phyloP scores from a whole-genome alignment of 208 protist genomes.

The Trichomonas tenax region DNA sequence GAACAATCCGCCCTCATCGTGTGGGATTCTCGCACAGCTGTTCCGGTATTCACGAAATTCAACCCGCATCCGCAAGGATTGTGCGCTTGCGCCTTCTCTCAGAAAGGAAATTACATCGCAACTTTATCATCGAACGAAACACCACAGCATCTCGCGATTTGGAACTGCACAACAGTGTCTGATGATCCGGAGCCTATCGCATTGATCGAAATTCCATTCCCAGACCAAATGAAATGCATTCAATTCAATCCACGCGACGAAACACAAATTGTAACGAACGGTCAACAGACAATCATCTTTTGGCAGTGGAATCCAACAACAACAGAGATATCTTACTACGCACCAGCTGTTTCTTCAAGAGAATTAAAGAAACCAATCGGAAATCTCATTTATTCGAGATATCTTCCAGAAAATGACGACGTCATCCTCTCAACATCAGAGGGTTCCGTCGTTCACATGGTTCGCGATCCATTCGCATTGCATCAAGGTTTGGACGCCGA shows the following conservation, averaged over 20 bases:
- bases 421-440: not conserved
- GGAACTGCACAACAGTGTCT: not conserved
- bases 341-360: not conserved
- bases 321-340: not conserved
- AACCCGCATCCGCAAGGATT: not conserved
- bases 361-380: conserved; percentile 13
- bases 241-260: conserved; percentile 20
- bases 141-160: not conserved
- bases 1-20: not conserved
- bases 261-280: conserved; percentile 10
- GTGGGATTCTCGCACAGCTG: conserved; percentile 13
- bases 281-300: not conserved
- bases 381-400: not conserved
- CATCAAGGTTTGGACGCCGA: not conserved
- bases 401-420: conserved; percentile 12
- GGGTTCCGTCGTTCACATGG: not conserved
- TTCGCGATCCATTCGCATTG: not conserved
- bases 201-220: conserved; percentile 16
- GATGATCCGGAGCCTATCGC: not conserved
- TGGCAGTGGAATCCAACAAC: not conserved
- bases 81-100: not conserved
- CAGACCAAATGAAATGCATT: not conserved
- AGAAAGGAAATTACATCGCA: not conserved
- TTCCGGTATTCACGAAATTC: not conserved
- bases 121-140: not conserved